Base-by-base conservation (phyloP, 345 rosid genomes). In the Rubroshorea leprosula region DNA sequence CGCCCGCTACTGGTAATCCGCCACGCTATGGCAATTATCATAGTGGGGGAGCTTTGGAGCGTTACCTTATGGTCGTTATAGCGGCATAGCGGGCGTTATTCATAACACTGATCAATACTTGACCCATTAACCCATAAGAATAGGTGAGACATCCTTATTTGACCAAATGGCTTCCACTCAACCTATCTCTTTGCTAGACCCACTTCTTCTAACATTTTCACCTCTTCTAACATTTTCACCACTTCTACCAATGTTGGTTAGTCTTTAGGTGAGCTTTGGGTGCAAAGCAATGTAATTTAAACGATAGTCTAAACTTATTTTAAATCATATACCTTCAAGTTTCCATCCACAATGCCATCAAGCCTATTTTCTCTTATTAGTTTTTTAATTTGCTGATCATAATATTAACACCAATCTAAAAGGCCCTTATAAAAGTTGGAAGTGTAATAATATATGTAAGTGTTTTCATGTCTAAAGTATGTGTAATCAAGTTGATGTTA, bases 261-360 rank as follows among this genome's bases (percentile, higher is more conserved):
- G 62, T 69, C 81, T 66, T 89, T 90, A 0, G 89, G 95, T n/a
- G 77, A 65, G 75, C 86, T 79, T 57, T 89, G 93, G 1, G 89
- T 74, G 72, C 95, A 89, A 0, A 92, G 87, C 72, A 92, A 50
- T 17, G 96, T 95, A 55, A 89, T 96, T 58, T 78, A 84, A 13
- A 89, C 69, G 1, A 86, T 75, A 0, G 74, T 86, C 80, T 81
- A 84, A 0, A 89, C 98, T 80, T 89, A 90, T 59, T 80, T 63
- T 0, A 57, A 61, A 11, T 79, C 87, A 31, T 75, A 91, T 11
- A 43, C 63, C 52, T 58, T 61, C 74, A 88, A 68, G 68, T 81
- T 83, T 50, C 69, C 48, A 55, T 91, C 96, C 49, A 86, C 92
- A 21, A 86, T 74, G 87, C 86, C 95, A 21, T 75, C 70, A 0